Evolutionary conservation across 2,329 filamentous ascomycete genomes (phyloP).

Genomic region (Ophiostoma himal-ulmi): DNA sequence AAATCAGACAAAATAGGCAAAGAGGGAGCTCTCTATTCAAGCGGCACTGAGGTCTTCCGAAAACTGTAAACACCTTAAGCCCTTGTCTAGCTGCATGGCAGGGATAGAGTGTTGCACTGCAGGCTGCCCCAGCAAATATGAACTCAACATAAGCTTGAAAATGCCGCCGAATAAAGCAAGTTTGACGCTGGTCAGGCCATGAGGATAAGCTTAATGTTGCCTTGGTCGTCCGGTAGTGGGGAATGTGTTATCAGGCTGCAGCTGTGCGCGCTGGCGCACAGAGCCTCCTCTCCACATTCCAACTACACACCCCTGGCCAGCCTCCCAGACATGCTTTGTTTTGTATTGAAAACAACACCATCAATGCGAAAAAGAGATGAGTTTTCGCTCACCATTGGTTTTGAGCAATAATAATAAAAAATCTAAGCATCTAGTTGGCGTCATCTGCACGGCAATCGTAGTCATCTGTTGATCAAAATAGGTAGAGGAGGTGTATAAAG

Average conservation of each 20-base stretch:
- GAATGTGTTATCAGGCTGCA: not conserved
- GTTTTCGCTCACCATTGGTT: not conserved
- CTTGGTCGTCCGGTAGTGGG: not conserved
- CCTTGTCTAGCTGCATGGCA: not conserved
- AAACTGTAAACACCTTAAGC: not conserved
- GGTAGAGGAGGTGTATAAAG: no score
- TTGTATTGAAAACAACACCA: slow-evolving; percentile 22
- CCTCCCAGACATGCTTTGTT: slow-evolving; percentile 23
- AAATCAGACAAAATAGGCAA: not conserved
- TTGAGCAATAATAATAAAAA: not conserved
- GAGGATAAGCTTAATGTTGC: slow-evolving; percentile 2
- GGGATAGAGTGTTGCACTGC: not conserved
- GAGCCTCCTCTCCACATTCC: slow-evolving; percentile 16
- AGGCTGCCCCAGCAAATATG: not conserved
- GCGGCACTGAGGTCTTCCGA: not conserved
- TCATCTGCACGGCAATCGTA: no score
- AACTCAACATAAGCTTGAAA: not conserved
- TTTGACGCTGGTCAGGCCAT: not conserved
- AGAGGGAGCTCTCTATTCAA: not conserved
- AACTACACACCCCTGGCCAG: slow-evolving; percentile 9
- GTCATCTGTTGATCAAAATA: no score
- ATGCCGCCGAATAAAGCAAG: not conserved
- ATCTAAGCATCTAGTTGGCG: not conserved
- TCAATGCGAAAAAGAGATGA: slow-evolving; percentile 19
- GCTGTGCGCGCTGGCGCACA: slow-evolving; percentile 18